These are phyloP conservation scores for Pisolithus albus DNA, from an alignment of 768 basidiomycete species.

Conservation along the genomic window DNA sequence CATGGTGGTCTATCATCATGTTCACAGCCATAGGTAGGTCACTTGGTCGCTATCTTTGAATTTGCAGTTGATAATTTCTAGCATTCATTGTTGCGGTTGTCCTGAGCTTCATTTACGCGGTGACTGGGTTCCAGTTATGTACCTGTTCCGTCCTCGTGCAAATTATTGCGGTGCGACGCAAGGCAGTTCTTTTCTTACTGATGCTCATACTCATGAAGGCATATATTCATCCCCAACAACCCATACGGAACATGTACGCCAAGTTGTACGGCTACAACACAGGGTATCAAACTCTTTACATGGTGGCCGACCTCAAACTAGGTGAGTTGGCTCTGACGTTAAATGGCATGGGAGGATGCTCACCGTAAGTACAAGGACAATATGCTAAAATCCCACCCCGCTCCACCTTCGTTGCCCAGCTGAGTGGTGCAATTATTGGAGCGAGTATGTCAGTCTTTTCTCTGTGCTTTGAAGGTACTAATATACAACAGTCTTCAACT, in stretches of 20 bases:
- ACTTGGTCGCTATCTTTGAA: not conserved
- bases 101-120: slow-evolving; percentile 31
- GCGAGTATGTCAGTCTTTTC: slow-evolving; percentile 29
- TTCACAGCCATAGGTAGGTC: slow-evolving; percentile 35
- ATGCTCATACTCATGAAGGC: slow-evolving; percentile 12
- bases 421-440: slow-evolving; percentile 45
- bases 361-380: slow-evolving; percentile 42
- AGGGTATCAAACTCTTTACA: slow-evolving; percentile 44
- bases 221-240: slow-evolving; percentile 17
- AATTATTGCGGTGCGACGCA: slow-evolving; percentile 7
- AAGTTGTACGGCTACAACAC: slow-evolving; percentile 49
- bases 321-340: not conserved
- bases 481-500: slow-evolving; percentile 12
- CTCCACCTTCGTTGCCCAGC: slow-evolving; percentile 41
- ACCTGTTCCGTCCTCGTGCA: slow-evolving; percentile 8
- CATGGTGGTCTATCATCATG: slow-evolving; percentile 47
- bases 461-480: not conserved
- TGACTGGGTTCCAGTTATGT: slow-evolving; percentile 9
- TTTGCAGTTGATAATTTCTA: slow-evolving; percentile 18
- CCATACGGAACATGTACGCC: slow-evolving; percentile 40
- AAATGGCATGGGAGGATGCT: slow-evolving; percentile 5
- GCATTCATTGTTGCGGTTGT: slow-evolving; percentile 31
- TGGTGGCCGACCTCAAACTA: slow-evolving; percentile 39
- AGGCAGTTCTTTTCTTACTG: not conserved
- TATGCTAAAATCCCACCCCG: slow-evolving; percentile 49